Percentiles rank a stretch among this genome's conserved stretches.
These are phyloP conservation scores for Neospermospora avenae DNA, from an alignment of 2,329 filamentous ascomycete species.

Conservation along the genomic window DNA sequence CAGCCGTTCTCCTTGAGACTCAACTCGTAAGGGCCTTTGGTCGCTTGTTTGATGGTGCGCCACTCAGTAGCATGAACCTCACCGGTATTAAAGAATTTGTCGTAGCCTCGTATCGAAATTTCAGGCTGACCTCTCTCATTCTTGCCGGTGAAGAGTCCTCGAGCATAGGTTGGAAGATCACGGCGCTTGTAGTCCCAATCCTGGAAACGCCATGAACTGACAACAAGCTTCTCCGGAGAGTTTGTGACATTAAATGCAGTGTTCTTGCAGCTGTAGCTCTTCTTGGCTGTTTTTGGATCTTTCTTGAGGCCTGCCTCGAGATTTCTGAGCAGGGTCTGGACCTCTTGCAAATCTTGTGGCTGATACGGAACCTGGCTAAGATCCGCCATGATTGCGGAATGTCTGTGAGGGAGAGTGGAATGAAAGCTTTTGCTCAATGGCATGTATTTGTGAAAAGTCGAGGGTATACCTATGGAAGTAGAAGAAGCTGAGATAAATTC, in stretches of 20 bases:
- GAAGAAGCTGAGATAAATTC: neutral
- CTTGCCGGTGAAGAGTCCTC: conserved; percentile 86
- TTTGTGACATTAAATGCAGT: conserved; percentile 66
- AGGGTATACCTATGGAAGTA: neutral
- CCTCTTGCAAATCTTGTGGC: conserved; percentile 66
- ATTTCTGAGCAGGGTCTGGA: conserved; percentile 44
- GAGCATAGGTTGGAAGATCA: conserved; percentile 85
- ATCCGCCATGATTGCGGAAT: conserved; percentile 47
- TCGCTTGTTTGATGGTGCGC: conserved; percentile 71
- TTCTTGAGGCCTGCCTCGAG: conserved; percentile 68
- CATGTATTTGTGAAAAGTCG: conserved; percentile 3
- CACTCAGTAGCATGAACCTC: conserved; percentile 83
- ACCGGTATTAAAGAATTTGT: conserved; percentile 96
- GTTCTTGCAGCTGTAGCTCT: conserved; percentile 72
- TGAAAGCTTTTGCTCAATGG: neutral
- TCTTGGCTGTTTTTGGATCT: conserved; percentile 53
- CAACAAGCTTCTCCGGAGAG: conserved; percentile 61
- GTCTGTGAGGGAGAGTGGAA: conserved; percentile 2
- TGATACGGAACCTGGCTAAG: conserved; percentile 55
- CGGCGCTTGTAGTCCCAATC: conserved; percentile 94
- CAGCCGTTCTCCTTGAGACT: conserved; percentile 99
- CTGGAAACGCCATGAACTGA: conserved; percentile 90
- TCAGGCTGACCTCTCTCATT: conserved; percentile 63
- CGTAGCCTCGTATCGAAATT: conserved; percentile 87
- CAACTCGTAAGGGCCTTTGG: conserved; percentile 85